Evolutionary conservation across 177 flowering plant species (phyloP).

Genomic region (Vitis hybrid): DNA sequence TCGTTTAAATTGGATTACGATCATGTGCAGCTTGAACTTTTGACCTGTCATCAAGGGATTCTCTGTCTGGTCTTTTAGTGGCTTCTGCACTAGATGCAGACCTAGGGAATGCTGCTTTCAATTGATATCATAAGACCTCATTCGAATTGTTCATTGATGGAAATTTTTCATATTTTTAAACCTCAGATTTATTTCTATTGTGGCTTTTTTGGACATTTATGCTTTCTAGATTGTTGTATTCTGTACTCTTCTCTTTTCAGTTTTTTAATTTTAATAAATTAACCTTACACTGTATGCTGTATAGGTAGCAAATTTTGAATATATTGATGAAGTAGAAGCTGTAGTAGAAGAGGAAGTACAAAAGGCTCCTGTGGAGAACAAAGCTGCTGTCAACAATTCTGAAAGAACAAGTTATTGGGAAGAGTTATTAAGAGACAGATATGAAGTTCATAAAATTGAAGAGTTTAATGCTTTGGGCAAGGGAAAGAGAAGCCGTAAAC

Average conservation of each 20-base stretch:
- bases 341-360: conserved; percentile 60
- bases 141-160: neutral
- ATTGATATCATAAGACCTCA: too few relatives aligned
- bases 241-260: neutral
- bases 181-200: neutral
- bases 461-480: conserved; percentile 89
- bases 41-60: too few relatives aligned
- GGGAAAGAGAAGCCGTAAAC: conserved; percentile 93
- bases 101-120: too few relatives aligned
- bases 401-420: conserved; percentile 89
- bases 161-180: neutral
- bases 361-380: conserved; percentile 39
- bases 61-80: too few relatives aligned
- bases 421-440: conserved; percentile 75
- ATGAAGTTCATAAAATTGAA: conserved; percentile 76
- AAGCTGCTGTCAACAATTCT: conserved; percentile 39
- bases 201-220: neutral
- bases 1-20: too few relatives aligned
- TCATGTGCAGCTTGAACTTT: too few relatives aligned
- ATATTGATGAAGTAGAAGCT: conserved; percentile 73
- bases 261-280: neutral
- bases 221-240: neutral
- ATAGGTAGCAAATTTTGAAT: conserved; percentile 98
- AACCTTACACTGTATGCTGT: conserved; percentile 5
- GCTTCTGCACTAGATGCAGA: too few relatives aligned